Conservation (phyloP, 768 basidiomycete genomes). For the Pisolithus albus region DNA sequence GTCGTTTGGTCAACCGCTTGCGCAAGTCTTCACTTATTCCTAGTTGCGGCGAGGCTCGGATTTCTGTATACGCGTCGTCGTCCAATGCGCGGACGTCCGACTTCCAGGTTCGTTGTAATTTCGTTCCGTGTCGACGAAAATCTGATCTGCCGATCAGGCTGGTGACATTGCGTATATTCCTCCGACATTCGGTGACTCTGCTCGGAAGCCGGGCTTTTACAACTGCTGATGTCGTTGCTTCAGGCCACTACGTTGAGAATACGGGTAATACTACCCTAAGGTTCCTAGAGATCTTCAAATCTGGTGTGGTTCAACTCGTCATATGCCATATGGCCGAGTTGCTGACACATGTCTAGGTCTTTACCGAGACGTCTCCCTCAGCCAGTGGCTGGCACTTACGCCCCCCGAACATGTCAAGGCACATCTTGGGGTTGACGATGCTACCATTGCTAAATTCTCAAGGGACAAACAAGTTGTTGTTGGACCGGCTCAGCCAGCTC, state of each 20-base stretch:
- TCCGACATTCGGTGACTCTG: constrained; percentile 16
- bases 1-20: neutral
- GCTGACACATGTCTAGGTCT: constrained; percentile 25
- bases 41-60: constrained; percentile 35
- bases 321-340: too few relatives aligned
- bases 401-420: constrained; percentile 55
- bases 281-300: constrained; percentile 58
- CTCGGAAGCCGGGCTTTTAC: neutral
- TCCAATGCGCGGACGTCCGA: constrained; percentile 38
- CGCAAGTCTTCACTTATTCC: neutral
- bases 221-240: neutral
- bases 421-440: constrained; percentile 50
- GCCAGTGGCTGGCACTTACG: constrained; percentile 57
- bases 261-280: constrained; percentile 51
- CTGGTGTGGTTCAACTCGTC: constrained; percentile 27
- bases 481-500: constrained; percentile 15
- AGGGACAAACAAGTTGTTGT: constrained; percentile 48
- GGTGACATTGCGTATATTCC: constrained; percentile 24
- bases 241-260: constrained; percentile 66
- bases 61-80: constrained; percentile 37
- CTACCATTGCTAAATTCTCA: constrained; percentile 42
- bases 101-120: constrained; percentile 30
- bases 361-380: constrained; percentile 52
- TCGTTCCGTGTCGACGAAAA: neutral
- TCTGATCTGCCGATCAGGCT: constrained; percentile 17